phyloP scores from a whole-genome alignment of 352 stramenopile genomes.

The Globisporangium spinosum region DNA sequence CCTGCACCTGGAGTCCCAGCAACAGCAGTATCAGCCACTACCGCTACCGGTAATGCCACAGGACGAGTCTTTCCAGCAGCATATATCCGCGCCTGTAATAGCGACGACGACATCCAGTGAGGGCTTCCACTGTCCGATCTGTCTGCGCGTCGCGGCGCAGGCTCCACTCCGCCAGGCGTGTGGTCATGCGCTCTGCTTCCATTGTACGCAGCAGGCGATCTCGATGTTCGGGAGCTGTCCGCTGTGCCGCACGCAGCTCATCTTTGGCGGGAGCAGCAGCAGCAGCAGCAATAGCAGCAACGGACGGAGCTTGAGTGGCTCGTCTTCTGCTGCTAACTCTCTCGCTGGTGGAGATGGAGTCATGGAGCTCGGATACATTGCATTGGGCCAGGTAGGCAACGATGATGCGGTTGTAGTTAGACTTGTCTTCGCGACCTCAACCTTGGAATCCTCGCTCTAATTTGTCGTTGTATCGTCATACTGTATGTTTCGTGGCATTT shows the following conservation, averaged over 20 bases:
- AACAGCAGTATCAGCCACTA: constrained; percentile 29
- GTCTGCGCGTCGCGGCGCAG: constrained; percentile 32
- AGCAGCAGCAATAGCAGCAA: neutral
- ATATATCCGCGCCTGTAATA: neutral
- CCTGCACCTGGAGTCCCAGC: neutral
- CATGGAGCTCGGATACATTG: neutral
- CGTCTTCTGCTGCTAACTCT: neutral
- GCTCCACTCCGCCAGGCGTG: constrained; percentile 44
- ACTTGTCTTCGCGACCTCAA: neutral
- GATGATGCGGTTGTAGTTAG: neutral
- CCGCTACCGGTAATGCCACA: neutral
- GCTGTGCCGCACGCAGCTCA: constrained; percentile 46
- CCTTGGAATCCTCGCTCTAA: neutral
- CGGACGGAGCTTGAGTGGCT: neutral
- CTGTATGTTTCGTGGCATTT: neutral
- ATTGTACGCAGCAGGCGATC: constrained; percentile 48
- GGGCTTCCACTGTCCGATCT: constrained; percentile 41
- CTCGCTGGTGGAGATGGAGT: neutral
- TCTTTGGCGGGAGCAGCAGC: constrained; percentile 25
- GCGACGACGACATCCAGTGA: neutral
- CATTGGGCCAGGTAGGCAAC: constrained; percentile 5
- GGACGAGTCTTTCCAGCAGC: constrained; percentile 9
- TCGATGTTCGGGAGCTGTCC: constrained; percentile 35
- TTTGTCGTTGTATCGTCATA: constrained; percentile 3
- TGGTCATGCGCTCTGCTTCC: constrained; percentile 46